These are phyloP conservation scores for Saccharomyces eubayanus DNA, from an alignment of 805 yeast species.

Conservation along the genomic window DNA sequence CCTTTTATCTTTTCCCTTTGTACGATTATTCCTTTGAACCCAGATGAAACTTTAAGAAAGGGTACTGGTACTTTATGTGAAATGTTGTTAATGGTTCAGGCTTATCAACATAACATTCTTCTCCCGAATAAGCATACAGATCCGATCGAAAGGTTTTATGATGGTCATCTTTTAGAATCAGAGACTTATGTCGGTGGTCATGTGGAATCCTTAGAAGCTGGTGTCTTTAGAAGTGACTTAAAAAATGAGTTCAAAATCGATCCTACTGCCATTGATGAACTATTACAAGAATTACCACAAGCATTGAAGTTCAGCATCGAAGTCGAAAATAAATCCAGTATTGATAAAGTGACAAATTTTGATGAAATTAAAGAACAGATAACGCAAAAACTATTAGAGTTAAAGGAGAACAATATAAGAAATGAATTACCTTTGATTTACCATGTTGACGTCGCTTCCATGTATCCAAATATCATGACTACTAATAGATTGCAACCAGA, in stretches of 20 bases:
- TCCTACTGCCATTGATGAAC: slow-evolving; percentile 72
- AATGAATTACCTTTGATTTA: slow-evolving; percentile 79
- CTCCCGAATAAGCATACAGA: slow-evolving; percentile 92
- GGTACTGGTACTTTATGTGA: slow-evolving; percentile 99
- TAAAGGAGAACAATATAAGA: slow-evolving; percentile 56
- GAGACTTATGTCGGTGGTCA: slow-evolving; percentile 99
- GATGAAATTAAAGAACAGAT: slow-evolving; percentile 65
- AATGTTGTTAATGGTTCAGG: slow-evolving; percentile 94
- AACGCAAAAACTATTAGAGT: slow-evolving; percentile 42
- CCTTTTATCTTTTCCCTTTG: slow-evolving; percentile 94
- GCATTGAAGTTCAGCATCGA: slow-evolving; percentile 77
- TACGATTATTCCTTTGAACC: slow-evolving; percentile 89
- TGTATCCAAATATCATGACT: slow-evolving; percentile 99
- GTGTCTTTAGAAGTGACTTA: slow-evolving; percentile 89
- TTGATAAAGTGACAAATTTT: slow-evolving; percentile 74
- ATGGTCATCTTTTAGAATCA: slow-evolving; percentile 87
- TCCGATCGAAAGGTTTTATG: slow-evolving; percentile 88
- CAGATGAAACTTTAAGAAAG: slow-evolving; percentile 90
- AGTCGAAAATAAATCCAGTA: slow-evolving; percentile 63
- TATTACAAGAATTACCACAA: slow-evolving; percentile 59
- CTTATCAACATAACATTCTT: slow-evolving; percentile 65
- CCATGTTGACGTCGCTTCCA: slow-evolving; percentile 97
- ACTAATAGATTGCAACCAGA: slow-evolving; percentile 96
- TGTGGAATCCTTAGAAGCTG: slow-evolving; percentile 95
- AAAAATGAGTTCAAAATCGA: slow-evolving; percentile 69